Percentiles rank a stretch among this genome's conserved stretches.
These are phyloP conservation scores for Ophiosphaerella korrae DNA, from an alignment of 2,329 filamentous ascomycete genomes.

Conservation along the genomic window DNA sequence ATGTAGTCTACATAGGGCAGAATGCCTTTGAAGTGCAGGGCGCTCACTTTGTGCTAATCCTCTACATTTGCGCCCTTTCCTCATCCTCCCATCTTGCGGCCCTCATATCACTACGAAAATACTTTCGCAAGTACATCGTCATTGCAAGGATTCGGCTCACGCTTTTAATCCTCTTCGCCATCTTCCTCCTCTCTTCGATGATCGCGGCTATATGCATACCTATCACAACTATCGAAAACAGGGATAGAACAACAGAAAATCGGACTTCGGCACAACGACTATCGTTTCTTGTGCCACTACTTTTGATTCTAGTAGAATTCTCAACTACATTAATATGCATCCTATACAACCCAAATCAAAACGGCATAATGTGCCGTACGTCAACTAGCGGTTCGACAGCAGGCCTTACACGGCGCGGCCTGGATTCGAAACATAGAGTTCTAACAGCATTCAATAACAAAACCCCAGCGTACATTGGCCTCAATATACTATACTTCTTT, in stretches of 20 bases:
- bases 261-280: slow-evolving; percentile 25
- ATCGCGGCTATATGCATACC: slow-evolving; percentile 30
- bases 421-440: slow-evolving; percentile 6
- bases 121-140: slow-evolving; percentile 35
- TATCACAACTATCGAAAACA: slow-evolving; percentile 3
- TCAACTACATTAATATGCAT: slow-evolving; percentile 37
- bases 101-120: slow-evolving; percentile 38
- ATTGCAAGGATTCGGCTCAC: slow-evolving; percentile 36
- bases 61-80: slow-evolving; percentile 39
- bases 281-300: slow-evolving; percentile 29
- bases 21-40: slow-evolving; percentile 32
- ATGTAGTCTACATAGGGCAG: slow-evolving; percentile 27
- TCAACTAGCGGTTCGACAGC: slow-evolving; percentile 3
- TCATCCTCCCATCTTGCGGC: slow-evolving; percentile 41
- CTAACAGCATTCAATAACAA: not conserved
- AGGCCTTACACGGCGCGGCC: slow-evolving; percentile 9
- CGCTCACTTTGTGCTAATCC: slow-evolving; percentile 38
- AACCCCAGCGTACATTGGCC: slow-evolving; percentile 15
- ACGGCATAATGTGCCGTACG: slow-evolving; percentile 2
- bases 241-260: slow-evolving; percentile 5
- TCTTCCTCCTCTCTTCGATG: slow-evolving; percentile 36
- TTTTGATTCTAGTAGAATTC: slow-evolving; percentile 35
- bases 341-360: slow-evolving; percentile 23
- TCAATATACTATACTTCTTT: slow-evolving; percentile 29
- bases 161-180: slow-evolving; percentile 33